Evolutionary conservation across 208 protist genomes (phyloP).

Genomic region (Trypanosoma rangeli): DNA sequence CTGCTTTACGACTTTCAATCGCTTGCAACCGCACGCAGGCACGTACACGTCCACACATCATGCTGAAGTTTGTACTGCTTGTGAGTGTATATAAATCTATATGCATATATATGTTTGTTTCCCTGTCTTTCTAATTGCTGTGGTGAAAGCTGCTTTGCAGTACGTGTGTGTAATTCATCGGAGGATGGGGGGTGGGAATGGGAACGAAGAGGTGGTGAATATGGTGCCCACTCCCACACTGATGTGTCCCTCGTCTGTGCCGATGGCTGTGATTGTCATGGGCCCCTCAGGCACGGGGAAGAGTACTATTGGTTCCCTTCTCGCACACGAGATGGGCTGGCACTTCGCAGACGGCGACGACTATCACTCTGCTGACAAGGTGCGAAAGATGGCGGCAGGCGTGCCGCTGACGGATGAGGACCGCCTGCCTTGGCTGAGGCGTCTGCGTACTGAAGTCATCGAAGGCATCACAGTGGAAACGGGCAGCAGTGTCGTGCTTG

Average conservation of each 20-base stretch:
- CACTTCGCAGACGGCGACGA: conserved; percentile 71
- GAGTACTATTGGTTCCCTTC: conserved; percentile 54
- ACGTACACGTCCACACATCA: not conserved
- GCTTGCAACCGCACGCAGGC: too few relatives aligned
- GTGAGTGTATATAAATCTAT: not conserved
- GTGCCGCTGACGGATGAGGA: conserved; percentile 75
- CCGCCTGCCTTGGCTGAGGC: conserved; percentile 66
- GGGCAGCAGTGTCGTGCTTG: conserved; percentile 40
- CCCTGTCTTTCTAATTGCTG: not conserved
- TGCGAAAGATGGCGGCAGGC: conserved; percentile 65
- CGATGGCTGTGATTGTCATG: conserved; percentile 49
- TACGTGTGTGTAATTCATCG: not conserved
- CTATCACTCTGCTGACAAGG: conserved; percentile 57
- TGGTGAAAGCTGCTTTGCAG: not conserved
- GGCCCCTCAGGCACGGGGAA: conserved; percentile 80
- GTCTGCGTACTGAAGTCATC: conserved; percentile 44
- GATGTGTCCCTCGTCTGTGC: not conserved
- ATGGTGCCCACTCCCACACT: not conserved
- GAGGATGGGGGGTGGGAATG: not conserved
- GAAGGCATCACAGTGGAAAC: conserved; percentile 1
- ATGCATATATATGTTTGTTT: not conserved
- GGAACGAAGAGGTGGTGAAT: not conserved
- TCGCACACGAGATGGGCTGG: conserved; percentile 46
- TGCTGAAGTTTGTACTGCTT: not conserved
- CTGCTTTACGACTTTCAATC: too few relatives aligned